Evolutionary conservation across 768 basidiomycete genomes (phyloP).

Genomic region (Dentipellis fragilis): DNA sequence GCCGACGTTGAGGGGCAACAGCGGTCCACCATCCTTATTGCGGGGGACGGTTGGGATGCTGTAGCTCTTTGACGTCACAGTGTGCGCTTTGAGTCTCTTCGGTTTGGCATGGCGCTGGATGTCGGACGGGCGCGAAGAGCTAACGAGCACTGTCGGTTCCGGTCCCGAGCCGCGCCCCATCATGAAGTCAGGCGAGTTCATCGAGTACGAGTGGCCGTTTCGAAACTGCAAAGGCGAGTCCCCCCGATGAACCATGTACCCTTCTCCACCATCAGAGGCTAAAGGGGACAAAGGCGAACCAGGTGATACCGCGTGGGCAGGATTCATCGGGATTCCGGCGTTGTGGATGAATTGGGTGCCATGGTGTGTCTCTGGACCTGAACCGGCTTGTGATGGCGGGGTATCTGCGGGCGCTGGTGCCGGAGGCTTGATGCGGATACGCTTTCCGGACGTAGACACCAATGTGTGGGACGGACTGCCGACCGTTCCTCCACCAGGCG

Average conservation of each 20-base stretch:
- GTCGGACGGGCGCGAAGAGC: conserved; percentile 25
- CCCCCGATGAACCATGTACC: conserved; percentile 2
- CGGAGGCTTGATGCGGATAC: conserved; percentile 40
- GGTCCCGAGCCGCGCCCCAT: not conserved
- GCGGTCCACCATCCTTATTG: conserved; percentile 58
- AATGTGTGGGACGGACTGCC: conserved; percentile 23
- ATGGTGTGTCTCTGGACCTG: conserved; percentile 10
- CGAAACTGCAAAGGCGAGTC: conserved; percentile 6
- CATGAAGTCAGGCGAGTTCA: not conserved
- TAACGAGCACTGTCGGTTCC: conserved; percentile 9
- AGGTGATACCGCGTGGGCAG: conserved; percentile 2
- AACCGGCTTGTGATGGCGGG: conserved; percentile 9
- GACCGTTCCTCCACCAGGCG: not conserved
- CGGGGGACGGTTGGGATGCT: conserved; percentile 75
- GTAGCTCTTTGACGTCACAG: conserved; percentile 65
- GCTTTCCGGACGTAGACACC: conserved; percentile 37
- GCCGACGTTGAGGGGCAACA: conserved; percentile 73
- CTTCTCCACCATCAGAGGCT: conserved; percentile 11
- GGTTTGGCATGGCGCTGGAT: conserved; percentile 47
- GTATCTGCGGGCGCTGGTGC: conserved; percentile 16
- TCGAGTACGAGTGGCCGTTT: conserved; percentile 2
- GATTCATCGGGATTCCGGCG: conserved; percentile 5
- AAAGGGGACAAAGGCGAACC: conserved; percentile 14
- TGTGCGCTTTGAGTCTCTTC: conserved; percentile 73
- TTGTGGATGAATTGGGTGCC: conserved; percentile 11